A percentile compares a stretch with the other conserved stretches of the same genome.
Evolutionary conservation across 1,284 basidiomycete genomes (phyloP).

Genomic region (Bondarzewia mesenterica): DNA sequence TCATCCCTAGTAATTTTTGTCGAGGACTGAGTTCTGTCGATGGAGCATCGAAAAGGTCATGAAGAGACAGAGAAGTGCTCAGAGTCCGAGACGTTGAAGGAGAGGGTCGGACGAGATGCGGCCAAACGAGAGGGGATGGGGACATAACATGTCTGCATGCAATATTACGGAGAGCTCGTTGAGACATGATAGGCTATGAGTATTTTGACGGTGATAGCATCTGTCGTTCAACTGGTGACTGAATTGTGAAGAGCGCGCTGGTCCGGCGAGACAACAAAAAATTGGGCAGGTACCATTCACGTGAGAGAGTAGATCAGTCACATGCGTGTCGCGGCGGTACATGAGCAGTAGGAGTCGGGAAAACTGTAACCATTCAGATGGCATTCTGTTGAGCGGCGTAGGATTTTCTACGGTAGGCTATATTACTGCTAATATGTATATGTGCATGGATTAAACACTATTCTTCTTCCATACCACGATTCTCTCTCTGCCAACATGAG

Average conservation of each 20-base stretch:
- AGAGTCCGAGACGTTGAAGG: slow-evolving; percentile 4
- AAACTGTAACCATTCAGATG: too few relatives aligned
- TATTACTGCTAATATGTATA: too few relatives aligned
- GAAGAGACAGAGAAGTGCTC: slow-evolving; percentile 1
- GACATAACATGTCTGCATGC: background rate
- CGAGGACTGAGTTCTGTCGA: slow-evolving; percentile 4
- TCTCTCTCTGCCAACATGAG: slow-evolving; percentile 38
- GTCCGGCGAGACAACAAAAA: too few relatives aligned
- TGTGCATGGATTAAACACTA: background rate
- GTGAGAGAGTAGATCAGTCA: too few relatives aligned
- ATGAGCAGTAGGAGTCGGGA: too few relatives aligned
- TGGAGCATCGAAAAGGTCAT: background rate
- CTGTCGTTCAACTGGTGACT: background rate
- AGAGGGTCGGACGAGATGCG: background rate
- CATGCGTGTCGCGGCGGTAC: too few relatives aligned
- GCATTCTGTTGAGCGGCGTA: too few relatives aligned
- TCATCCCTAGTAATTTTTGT: slow-evolving; percentile 10
- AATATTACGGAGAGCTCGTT: slow-evolving; percentile 2
- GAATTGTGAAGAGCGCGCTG: too few relatives aligned
- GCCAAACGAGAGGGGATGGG: background rate
- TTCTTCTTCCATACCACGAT: slow-evolving; percentile 42
- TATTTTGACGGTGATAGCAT: background rate
- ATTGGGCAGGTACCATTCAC: too few relatives aligned
- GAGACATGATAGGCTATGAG: slow-evolving; percentile 3
- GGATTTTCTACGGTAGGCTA: too few relatives aligned